Percentiles rank a stretch among this genome's conserved stretches.
phyloP scores from a whole-genome alignment of 331 rosid genomes.

The Stylosanthes scabra region DNA sequence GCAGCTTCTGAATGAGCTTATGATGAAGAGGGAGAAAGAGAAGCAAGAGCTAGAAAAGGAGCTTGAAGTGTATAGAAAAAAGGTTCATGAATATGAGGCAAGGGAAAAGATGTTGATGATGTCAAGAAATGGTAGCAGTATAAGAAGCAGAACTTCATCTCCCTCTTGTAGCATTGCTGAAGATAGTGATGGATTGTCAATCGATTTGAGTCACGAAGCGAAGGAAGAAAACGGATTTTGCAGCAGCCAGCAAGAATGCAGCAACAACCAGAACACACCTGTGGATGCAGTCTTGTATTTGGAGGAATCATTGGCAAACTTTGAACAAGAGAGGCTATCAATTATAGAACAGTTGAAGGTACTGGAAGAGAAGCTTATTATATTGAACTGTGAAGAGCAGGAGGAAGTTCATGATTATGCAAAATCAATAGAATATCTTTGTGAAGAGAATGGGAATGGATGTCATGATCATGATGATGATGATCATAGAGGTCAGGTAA shows the following conservation, averaged over 20 bases:
- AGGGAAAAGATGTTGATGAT: slow-evolving; percentile 62
- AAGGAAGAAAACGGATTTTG: slow-evolving; percentile 70
- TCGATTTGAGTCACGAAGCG: slow-evolving; percentile 66
- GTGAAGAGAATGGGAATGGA: slow-evolving; percentile 73
- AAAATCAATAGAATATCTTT: slow-evolving; percentile 46
- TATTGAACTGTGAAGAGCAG: slow-evolving; percentile 70
- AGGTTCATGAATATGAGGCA: slow-evolving; percentile 75
- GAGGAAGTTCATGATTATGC: slow-evolving; percentile 49
- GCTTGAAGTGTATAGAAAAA: slow-evolving; percentile 72
- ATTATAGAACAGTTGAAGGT: slow-evolving; percentile 84
- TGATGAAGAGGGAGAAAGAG: slow-evolving; percentile 90
- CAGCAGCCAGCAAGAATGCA: slow-evolving; percentile 54
- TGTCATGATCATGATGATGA: slow-evolving; percentile 49
- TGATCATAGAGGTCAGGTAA: slow-evolving; percentile 43
- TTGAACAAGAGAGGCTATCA: slow-evolving; percentile 91
- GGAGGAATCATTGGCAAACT: slow-evolving; percentile 76
- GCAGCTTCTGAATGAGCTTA: slow-evolving; percentile 93
- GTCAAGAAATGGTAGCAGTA: slow-evolving; percentile 62
- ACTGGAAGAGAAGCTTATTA: slow-evolving; percentile 85
- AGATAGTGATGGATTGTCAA: slow-evolving; percentile 81
- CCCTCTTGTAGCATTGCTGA: slow-evolving; percentile 79
- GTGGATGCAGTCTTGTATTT: slow-evolving; percentile 70
- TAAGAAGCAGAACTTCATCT: slow-evolving; percentile 75
- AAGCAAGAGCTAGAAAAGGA: slow-evolving; percentile 87
- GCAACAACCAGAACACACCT: slow-evolving; percentile 77